These are phyloP conservation scores for Sarocladiaceae sp. DNA, from an alignment of 2,329 filamentous ascomycete species.

Conservation along the genomic window DNA sequence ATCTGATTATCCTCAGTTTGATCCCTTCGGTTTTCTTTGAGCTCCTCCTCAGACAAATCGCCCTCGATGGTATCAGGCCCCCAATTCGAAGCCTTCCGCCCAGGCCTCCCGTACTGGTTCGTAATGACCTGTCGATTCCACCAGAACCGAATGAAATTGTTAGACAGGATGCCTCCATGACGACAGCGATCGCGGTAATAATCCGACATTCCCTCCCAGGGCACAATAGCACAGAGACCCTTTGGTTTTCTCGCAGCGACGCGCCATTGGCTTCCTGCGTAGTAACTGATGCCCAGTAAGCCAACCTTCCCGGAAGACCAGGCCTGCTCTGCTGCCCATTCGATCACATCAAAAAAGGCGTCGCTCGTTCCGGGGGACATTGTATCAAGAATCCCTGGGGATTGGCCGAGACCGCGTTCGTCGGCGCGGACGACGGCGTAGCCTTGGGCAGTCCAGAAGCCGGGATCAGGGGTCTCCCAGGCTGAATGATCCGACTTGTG, in stretches of 20 bases:
- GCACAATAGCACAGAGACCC: slow-evolving; percentile 40
- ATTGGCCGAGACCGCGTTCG: slow-evolving; percentile 44
- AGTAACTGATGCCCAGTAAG: slow-evolving; percentile 43
- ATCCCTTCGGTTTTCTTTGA: slow-evolving; percentile 42
- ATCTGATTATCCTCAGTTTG: slow-evolving; percentile 41
- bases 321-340: slow-evolving; percentile 42
- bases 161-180: slow-evolving; percentile 58
- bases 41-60: slow-evolving; percentile 48
- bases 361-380: slow-evolving; percentile 45
- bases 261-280: slow-evolving; percentile 39
- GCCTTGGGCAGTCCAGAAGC: slow-evolving; percentile 50
- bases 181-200: slow-evolving; percentile 54
- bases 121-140: slow-evolving; percentile 62
- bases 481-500: slow-evolving; percentile 50
- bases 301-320: slow-evolving; percentile 45
- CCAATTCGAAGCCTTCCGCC: slow-evolving; percentile 45
- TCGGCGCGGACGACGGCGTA: slow-evolving; percentile 53
- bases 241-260: slow-evolving; percentile 40
- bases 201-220: slow-evolving; percentile 51
- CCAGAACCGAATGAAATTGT: slow-evolving; percentile 50
- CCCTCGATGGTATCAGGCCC: slow-evolving; percentile 56
- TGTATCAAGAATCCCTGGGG: slow-evolving; percentile 41
- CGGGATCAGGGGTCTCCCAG: slow-evolving; percentile 57
- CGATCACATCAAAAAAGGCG: slow-evolving; percentile 44
- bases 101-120: slow-evolving; percentile 63